Evolutionary conservation across 2,329 filamentous ascomycete genomes (phyloP).

Genomic region (Parastagonospora nodorum): DNA sequence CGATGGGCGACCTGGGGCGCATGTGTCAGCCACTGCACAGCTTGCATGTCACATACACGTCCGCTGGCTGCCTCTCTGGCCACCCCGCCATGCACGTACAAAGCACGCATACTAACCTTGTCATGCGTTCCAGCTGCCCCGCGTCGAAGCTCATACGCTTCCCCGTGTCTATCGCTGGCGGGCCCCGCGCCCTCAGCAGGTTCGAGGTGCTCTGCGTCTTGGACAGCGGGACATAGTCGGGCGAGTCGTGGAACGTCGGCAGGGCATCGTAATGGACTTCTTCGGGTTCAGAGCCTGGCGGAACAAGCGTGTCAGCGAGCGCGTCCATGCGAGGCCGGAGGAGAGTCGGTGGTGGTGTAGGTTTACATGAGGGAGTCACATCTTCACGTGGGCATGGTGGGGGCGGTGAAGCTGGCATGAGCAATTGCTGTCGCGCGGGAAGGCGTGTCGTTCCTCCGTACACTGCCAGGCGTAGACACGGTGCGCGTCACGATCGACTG

Average conservation of each 20-base stretch:
- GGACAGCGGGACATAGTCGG: conserved; percentile 46
- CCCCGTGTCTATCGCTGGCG: conserved; percentile 59
- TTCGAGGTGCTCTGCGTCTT: conserved; percentile 58
- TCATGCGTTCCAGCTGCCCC: conserved; percentile 68
- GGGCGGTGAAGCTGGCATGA: background rate
- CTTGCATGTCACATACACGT: too few species aligned
- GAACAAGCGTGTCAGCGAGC: conserved; percentile 31
- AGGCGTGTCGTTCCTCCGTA: background rate
- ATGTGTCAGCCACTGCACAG: conserved; percentile 12
- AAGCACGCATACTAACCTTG: conserved; percentile 64
- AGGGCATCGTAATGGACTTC: conserved; percentile 32
- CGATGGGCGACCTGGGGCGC: conserved; percentile 65
- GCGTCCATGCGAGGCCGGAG: conserved; percentile 7
- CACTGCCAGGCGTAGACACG: background rate
- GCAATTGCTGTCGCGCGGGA: background rate
- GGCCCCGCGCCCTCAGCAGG: conserved; percentile 45
- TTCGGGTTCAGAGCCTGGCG: conserved; percentile 43
- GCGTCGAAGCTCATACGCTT: conserved; percentile 79
- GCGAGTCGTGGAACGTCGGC: conserved; percentile 21
- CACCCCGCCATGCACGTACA: too few species aligned
- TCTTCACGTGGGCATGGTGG: background rate
- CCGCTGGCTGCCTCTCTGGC: too few species aligned
- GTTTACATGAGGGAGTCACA: too few species aligned
- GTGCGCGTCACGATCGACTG: conserved; percentile 5
- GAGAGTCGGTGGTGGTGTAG: background rate